Evolutionary conservation across 1,284 basidiomycete species (phyloP).

Genomic region (Irpex lacteus): DNA sequence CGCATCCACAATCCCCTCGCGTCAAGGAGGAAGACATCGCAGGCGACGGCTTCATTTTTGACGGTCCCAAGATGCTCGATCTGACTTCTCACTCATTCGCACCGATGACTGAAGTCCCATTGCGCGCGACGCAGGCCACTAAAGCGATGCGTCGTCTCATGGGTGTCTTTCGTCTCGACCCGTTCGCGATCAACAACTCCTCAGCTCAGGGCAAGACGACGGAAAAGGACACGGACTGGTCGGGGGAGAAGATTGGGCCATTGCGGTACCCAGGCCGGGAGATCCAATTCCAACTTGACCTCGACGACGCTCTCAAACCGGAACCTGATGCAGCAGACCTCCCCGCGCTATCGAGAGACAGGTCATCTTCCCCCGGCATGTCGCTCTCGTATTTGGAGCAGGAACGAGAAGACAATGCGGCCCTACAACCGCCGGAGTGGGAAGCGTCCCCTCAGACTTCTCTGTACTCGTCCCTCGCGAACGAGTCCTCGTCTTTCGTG

Average conservation of each 20-base stretch:
- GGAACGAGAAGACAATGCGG: neutral
- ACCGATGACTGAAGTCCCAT: slow-evolving; percentile 58
- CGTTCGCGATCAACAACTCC: slow-evolving; percentile 65
- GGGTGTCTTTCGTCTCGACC: slow-evolving; percentile 72
- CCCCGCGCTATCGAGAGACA: neutral
- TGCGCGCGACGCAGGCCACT: slow-evolving; percentile 68
- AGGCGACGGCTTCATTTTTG: slow-evolving; percentile 11
- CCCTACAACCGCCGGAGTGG: neutral
- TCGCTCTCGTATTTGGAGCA: neutral
- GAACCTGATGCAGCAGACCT: slow-evolving; percentile 1
- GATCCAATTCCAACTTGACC: slow-evolving; percentile 28
- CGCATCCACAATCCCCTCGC: neutral
- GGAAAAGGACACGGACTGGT: slow-evolving; percentile 20
- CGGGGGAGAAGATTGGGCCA: slow-evolving; percentile 27
- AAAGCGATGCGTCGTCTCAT: slow-evolving; percentile 69
- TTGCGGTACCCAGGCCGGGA: slow-evolving; percentile 22
- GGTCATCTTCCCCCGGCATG: neutral
- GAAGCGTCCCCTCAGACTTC: neutral
- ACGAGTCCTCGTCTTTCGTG: neutral
- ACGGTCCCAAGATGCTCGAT: neutral
- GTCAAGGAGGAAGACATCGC: slow-evolving; percentile 14
- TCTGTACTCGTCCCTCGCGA: neutral
- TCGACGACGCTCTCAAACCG: slow-evolving; percentile 4
- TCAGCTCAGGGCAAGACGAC: slow-evolving; percentile 13
- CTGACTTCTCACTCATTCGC: slow-evolving; percentile 11